A percentile compares a stretch with the other conserved stretches of the same genome.
Evolutionary conservation across 805 yeast genomes (phyloP).

Genomic region (Gaillardinia entomophila): DNA sequence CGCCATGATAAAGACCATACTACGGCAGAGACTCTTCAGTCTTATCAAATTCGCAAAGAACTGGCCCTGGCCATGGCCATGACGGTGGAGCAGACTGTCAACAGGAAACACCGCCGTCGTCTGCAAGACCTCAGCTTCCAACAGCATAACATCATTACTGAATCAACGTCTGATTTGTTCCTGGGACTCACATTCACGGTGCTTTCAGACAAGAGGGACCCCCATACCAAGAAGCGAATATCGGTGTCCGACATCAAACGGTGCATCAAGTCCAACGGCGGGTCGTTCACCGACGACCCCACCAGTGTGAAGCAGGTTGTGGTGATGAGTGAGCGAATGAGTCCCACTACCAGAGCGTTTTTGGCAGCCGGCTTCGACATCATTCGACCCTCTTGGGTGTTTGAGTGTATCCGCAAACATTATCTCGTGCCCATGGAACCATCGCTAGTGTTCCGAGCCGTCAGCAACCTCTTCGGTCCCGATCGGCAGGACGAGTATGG

Average conservation of each 20-base stretch:
- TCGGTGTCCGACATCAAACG: conserved; percentile 28
- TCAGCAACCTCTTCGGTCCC: conserved; percentile 15
- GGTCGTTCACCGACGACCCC: conserved; percentile 19
- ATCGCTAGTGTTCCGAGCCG: conserved; percentile 44
- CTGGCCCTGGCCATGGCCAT: background rate
- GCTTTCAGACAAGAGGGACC: conserved; percentile 42
- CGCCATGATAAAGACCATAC: conserved; percentile 64
- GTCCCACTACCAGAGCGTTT: conserved; percentile 23
- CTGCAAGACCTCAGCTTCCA: background rate
- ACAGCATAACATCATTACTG: no score
- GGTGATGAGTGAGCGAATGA: conserved; percentile 18
- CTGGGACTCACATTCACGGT: conserved; percentile 42
- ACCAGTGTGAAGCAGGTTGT: conserved; percentile 9
- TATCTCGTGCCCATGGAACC: conserved; percentile 54
- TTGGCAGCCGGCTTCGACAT: conserved; percentile 48
- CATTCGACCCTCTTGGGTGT: conserved; percentile 64
- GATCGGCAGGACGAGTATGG: conserved; percentile 53
- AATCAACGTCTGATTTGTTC: no score
- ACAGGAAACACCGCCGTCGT: background rate
- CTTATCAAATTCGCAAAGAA: background rate
- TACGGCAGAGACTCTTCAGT: conserved; percentile 45
- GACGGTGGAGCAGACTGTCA: background rate
- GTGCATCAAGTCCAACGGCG: conserved; percentile 46
- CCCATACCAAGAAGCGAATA: conserved; percentile 14
- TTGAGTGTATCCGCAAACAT: conserved; percentile 50